These are phyloP conservation scores for Aspergillus fumigatus DNA, from an alignment of 2,329 filamentous ascomycete species.

Conservation along the genomic window DNA sequence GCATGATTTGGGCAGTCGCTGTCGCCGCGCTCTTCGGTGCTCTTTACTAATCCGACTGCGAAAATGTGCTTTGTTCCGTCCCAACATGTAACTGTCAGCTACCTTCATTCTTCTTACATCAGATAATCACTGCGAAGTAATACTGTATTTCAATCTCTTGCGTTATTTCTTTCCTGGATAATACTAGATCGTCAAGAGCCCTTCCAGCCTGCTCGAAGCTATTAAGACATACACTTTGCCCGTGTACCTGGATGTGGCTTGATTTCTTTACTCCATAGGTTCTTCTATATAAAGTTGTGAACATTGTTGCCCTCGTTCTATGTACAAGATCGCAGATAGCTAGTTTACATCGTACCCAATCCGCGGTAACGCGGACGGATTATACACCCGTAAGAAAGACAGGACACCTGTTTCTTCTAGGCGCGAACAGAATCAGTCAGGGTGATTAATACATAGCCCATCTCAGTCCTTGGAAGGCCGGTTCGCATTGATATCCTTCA, in stretches of 20 bases:
- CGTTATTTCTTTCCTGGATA: background rate
- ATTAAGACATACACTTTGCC: background rate
- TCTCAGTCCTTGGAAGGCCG: too few species aligned
- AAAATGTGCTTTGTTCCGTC: background rate
- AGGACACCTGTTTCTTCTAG: too few species aligned
- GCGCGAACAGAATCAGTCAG: too few species aligned
- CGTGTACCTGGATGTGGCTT: background rate
- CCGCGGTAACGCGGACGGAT: too few species aligned
- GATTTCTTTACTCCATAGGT: too few species aligned
- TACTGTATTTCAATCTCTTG: background rate
- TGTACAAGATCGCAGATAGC: too few species aligned
- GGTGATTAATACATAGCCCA: too few species aligned
- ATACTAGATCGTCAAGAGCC: background rate
- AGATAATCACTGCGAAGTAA: background rate
- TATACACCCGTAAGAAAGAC: too few species aligned
- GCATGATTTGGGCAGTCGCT: background rate
- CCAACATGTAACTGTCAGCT: background rate
- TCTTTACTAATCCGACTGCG: background rate
- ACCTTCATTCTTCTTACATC: background rate
- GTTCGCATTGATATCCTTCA: too few species aligned
- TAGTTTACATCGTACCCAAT: too few species aligned
- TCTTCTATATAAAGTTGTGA: too few species aligned
- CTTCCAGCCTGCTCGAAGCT: background rate
- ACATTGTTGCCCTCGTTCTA: too few species aligned
- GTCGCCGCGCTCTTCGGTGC: background rate